These are phyloP conservation scores for Bassia scoparia DNA, from an alignment of 148 eudicot species.

Conservation along the genomic window DNA sequence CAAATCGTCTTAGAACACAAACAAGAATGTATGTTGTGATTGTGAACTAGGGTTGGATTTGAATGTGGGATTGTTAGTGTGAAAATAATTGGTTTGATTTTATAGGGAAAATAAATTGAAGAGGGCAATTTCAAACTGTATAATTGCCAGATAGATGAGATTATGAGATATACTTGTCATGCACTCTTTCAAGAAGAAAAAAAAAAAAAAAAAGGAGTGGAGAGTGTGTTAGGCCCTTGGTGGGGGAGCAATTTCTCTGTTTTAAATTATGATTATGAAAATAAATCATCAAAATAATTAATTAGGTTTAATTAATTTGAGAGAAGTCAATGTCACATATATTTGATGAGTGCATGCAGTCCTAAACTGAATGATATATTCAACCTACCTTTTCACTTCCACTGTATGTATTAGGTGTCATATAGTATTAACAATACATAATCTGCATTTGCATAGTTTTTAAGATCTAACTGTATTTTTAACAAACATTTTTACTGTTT, in stretches of 20 bases:
- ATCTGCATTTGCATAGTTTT: no score
- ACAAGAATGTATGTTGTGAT: not conserved
- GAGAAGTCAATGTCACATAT: constrained; percentile 11
- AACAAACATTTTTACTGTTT: no score
- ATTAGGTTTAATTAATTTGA: not conserved
- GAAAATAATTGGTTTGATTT: no score
- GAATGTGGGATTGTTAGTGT: not conserved
- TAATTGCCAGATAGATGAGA: no score
- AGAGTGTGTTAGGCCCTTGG: constrained; percentile 14
- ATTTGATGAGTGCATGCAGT: not conserved
- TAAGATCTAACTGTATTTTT: no score
- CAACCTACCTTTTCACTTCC: not conserved
- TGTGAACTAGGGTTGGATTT: not conserved
- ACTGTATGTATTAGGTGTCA: no score
- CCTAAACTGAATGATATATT: not conserved
- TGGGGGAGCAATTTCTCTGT: constrained; percentile 9
- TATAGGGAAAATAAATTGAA: no score
- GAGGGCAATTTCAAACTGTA: no score
- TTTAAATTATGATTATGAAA: not conserved
- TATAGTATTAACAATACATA: no score
- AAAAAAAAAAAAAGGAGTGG: constrained; percentile 20
- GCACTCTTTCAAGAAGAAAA: no score
- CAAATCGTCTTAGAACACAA: not conserved
- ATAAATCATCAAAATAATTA: no score
- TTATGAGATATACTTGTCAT: not conserved